A percentile compares a stretch with the other conserved stretches of the same genome.
Evolutionary conservation across 169 alveolate genomes (phyloP).

Genomic region (Plasmodium vivax): DNA sequence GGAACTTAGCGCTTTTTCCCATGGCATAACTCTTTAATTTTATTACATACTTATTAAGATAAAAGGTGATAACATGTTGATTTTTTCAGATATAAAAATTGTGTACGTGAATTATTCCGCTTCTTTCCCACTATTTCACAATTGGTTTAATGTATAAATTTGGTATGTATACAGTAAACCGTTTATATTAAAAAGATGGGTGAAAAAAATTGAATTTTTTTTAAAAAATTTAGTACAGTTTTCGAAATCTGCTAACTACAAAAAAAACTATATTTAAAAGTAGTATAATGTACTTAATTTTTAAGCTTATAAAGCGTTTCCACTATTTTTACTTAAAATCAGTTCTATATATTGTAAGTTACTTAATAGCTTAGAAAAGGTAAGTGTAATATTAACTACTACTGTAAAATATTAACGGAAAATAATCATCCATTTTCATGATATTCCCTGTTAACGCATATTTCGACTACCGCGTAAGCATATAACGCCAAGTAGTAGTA

Average conservation of each 20-base stretch:
- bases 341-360: not conserved
- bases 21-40: not conserved
- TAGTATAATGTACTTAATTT: not conserved
- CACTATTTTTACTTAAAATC: not conserved
- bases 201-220: not conserved
- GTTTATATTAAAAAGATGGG: not conserved
- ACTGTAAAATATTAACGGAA: not conserved
- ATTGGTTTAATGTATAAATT: not conserved
- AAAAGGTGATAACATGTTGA: not conserved
- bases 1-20: not conserved
- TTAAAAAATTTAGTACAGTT: not conserved
- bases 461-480: not conserved
- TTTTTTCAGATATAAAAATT: not conserved
- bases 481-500: not conserved
- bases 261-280: not conserved
- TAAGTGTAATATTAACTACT: not conserved
- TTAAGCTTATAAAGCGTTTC: not conserved
- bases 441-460: not conserved
- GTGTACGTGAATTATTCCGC: not conserved
- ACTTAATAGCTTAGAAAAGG: not conserved
- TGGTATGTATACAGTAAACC: not conserved
- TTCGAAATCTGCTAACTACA: not conserved
- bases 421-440: not conserved
- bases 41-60: not conserved
- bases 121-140: not conserved